Evolutionary conservation across 495 filamentous ascomycete species (phyloP).

Genomic region (Xylaria venustula): DNA sequence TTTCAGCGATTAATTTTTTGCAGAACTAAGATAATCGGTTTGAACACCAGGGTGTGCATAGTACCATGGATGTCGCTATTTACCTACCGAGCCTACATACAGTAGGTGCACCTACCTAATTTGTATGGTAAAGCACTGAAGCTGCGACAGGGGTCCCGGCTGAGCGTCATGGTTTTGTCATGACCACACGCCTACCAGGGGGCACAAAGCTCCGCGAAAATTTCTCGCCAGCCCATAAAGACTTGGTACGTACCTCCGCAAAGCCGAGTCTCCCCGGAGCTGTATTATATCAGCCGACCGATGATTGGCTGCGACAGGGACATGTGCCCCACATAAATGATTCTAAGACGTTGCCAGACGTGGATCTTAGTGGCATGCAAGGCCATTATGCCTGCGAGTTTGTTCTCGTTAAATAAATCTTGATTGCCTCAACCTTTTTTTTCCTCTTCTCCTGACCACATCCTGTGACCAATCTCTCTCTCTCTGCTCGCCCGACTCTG

Average conservation of each 20-base stretch:
- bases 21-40: not conserved
- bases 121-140: too few relatives aligned
- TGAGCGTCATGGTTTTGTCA: not conserved
- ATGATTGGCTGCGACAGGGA: conserved; percentile 36
- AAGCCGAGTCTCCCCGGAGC: conserved; percentile 29
- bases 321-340: conserved; percentile 3
- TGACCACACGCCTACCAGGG: too few relatives aligned
- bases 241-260: conserved; percentile 4
- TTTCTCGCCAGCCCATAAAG: not conserved
- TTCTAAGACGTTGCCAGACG: conserved; percentile 15
- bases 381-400: conserved; percentile 8
- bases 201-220: not conserved
- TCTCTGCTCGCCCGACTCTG: conserved; percentile 21
- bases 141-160: too few relatives aligned
- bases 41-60: not conserved
- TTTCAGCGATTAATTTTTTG: too few relatives aligned
- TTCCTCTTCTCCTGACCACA: conserved; percentile 22
- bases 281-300: conserved; percentile 25
- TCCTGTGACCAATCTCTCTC: conserved; percentile 7
- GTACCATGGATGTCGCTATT: too few relatives aligned
- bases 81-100: not conserved
- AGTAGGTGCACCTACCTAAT: too few relatives aligned
- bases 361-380: conserved; percentile 34
- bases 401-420: conserved; percentile 31
- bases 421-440: conserved; percentile 38